Base-by-base conservation (phyloP, 768 basidiomycete species). In the Boletellus ananas region DNA sequence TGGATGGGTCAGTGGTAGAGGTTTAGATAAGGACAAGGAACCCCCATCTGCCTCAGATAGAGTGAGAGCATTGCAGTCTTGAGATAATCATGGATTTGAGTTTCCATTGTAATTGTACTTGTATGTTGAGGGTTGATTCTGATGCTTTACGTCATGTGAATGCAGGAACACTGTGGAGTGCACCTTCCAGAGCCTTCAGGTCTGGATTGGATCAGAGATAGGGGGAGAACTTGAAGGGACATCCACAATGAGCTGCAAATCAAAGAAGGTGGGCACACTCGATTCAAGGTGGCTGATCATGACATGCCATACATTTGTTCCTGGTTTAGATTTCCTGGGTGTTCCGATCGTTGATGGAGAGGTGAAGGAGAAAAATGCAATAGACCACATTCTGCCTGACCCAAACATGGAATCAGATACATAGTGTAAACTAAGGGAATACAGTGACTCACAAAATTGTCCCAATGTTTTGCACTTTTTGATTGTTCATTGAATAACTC, bases 271-370 rank as follows among this genome's bases (percentile, higher is more conserved):
- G 23, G 60, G 57, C 20, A 27, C 33, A 40, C 60, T 62, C 13
- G 54, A 39, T 21, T 61, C 60, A 6, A 61, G 14, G 12, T 61
- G 62, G 3, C 72, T 71, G 8, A 85, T 71, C 18, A 72, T 65
- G 41, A 83, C 66, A 43, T 75, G 71, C 82, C 61, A 66, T 9
- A 45, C 40, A n/a, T 43, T 52, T 23, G 6, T 23, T 36, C 37
- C 14, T 20, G 43, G 58, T 21, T 35, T 46, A 9, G 45, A 43
- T 37, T 54, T 62, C 40, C 48, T 53, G 3, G 41, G 41, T n/a
- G 42, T 5, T 13, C 25, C 33, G 8, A 16, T 16, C 16, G 37
- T 35, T 5, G 51, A 49, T 12, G 47, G 31, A 20, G 55, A 25
- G 20, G 52, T 34, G 0, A 54, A 45, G 6, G 55, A 56, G 42